Percentiles rank a stretch among this genome's conserved stretches.
phyloP scores from a whole-genome alignment of 2,329 filamentous ascomycete species.

The Dactylellina parvicollis region DNA sequence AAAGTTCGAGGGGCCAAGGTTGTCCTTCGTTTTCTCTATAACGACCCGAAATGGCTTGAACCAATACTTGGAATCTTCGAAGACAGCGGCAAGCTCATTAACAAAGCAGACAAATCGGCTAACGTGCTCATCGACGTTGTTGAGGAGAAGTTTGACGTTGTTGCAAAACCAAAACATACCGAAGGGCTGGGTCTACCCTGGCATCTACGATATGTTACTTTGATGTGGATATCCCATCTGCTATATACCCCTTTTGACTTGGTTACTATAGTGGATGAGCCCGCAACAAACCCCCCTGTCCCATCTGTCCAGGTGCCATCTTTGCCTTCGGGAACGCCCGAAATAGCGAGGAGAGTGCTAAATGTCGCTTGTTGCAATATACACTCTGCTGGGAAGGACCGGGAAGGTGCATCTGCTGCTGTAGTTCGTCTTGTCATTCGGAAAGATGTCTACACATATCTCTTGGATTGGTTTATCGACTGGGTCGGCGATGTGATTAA shows the following conservation, averaged over 20 bases:
- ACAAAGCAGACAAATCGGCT: constrained; percentile 54
- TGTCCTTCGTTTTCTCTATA: constrained; percentile 87
- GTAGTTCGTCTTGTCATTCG: constrained; percentile 84
- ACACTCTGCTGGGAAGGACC: constrained; percentile 80
- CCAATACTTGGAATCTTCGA: constrained; percentile 80
- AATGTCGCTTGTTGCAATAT: constrained; percentile 66
- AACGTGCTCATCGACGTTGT: constrained; percentile 46
- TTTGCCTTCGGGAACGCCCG: constrained; percentile 25
- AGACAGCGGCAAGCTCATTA: constrained; percentile 60
- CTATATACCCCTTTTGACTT: constrained; percentile 90
- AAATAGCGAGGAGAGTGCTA: constrained; percentile 35
- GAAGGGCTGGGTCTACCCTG: constrained; percentile 65
- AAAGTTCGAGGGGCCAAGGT: constrained; percentile 95
- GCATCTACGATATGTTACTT: constrained; percentile 87
- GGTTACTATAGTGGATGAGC: constrained; percentile 74
- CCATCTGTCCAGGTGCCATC: constrained; percentile 11
- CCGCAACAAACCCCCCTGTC: constrained; percentile 56
- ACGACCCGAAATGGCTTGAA: constrained; percentile 86
- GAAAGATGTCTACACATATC: constrained; percentile 81
- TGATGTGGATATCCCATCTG: constrained; percentile 87
- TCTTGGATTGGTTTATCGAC: constrained; percentile 72
- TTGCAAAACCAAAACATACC: constrained; percentile 59
- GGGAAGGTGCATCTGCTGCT: constrained; percentile 84
- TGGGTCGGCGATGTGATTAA: constrained; percentile 24
- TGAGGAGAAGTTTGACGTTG: constrained; percentile 59